These are phyloP conservation scores for Tulasnella sp. DNA, from an alignment of 768 basidiomycete species.

Conservation along the genomic window DNA sequence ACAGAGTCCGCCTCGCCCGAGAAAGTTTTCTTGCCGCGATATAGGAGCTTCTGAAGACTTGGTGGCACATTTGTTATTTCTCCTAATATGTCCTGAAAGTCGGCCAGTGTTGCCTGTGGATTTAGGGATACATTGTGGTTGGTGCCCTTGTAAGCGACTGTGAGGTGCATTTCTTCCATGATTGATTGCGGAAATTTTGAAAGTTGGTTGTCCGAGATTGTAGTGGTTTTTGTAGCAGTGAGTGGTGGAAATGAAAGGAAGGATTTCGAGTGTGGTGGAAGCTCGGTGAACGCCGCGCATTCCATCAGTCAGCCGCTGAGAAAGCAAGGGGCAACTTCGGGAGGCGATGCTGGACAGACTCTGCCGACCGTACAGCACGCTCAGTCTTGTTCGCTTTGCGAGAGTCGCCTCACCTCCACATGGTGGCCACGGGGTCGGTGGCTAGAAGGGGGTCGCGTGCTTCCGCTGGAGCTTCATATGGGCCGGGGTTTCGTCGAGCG, in stretches of 20 bases:
- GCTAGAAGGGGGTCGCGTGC: no score
- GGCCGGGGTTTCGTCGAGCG: no score
- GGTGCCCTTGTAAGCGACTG: constrained; percentile 11
- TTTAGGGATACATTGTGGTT: constrained; percentile 41
- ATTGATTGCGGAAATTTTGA: background rate
- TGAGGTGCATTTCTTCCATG: background rate
- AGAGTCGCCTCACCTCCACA: no score
- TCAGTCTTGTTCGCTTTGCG: no score
- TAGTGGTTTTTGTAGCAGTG: background rate
- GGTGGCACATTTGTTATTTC: constrained; percentile 60
- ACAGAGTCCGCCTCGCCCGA: constrained; percentile 28
- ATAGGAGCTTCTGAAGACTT: constrained; percentile 60
- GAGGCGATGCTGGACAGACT: no score
- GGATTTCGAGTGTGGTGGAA: background rate
- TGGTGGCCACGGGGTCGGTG: no score
- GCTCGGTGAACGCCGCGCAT: no score
- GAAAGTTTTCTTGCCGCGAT: constrained; percentile 52
- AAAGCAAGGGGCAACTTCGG: no score
- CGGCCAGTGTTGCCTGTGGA: constrained; percentile 45
- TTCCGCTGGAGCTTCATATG: no score
- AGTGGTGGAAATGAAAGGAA: background rate
- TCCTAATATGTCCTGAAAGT: constrained; percentile 46
- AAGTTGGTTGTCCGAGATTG: background rate
- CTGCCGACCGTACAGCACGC: no score
- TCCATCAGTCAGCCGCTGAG: no score